Base-by-base conservation (phyloP, 495 filamentous ascomycete species). In the Xeromyces bisporus region DNA sequence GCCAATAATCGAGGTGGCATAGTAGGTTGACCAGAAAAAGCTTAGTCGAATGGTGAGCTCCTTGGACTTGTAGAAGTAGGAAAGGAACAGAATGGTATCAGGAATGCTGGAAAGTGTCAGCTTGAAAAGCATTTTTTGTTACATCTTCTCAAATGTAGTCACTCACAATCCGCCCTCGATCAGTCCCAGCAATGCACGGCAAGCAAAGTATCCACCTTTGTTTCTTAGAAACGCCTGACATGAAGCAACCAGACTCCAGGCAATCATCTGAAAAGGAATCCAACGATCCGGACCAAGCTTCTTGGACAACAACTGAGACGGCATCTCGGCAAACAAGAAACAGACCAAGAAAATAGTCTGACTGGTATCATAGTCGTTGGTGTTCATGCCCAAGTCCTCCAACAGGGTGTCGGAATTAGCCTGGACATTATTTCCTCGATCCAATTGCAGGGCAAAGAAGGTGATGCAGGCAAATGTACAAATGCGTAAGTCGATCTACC, bases 381-480 rank as follows among this genome's bases (percentile, higher is more conserved):
- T 82, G 32, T 56, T 70, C 39, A 84, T 53, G 3, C 66, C 53
- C 10, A 73, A 43, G 31, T 73, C 67, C 6, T 41, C 49, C 8
- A 84, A 56, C 55, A 84, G 64, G 46, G 76, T 75, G 47, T 84
- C 79, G 1, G 75, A 74, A 3, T 78, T 53, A 6, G 78, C 77
- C 41, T 83, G 72, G 15, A 62, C 50, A 23, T 84, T 66, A 49
- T 86, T 91, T 13, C 75, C 73, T 26, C 82, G 64, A 43, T 92
- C 82, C 1, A 87, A 58, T 38, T 91, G 79, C 16, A 91, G 65
- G 0, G 77, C 78, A 32, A 87, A 85, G 50, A 89, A 87, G 51
- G 80, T 86, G 15, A 83, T 45, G 39, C 79, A 84, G 3, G 71
- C 71, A 57, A 73, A 73, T 16, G 62, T 56, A 34, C 68, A 73